These are phyloP conservation scores for Discostella stelligera DNA, from an alignment of 352 stramenopile species.

Conservation along the genomic window DNA sequence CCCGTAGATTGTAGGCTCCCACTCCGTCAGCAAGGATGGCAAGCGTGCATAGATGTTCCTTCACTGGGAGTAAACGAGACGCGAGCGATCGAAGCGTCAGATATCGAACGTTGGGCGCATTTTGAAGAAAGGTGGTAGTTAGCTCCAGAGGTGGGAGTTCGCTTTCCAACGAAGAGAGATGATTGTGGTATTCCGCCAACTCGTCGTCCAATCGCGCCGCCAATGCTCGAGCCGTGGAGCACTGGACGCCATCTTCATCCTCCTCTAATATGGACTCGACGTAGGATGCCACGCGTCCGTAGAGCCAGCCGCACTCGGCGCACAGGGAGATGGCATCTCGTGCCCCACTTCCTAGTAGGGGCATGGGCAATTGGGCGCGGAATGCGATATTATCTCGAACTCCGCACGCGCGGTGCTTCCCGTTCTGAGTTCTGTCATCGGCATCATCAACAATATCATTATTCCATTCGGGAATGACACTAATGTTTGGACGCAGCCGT, in stretches of 20 bases:
- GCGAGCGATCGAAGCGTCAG: constrained; percentile 60
- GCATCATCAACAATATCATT: neutral
- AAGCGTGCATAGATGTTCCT: constrained; percentile 52
- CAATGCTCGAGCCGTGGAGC: constrained; percentile 52
- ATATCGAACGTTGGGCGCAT: constrained; percentile 1
- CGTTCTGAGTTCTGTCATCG: neutral
- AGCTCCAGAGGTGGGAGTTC: constrained; percentile 29
- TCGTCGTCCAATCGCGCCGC: constrained; percentile 53
- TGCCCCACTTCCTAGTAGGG: constrained; percentile 54
- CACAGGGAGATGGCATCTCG: constrained; percentile 66
- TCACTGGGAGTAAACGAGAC: constrained; percentile 46
- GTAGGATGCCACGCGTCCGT: constrained; percentile 54
- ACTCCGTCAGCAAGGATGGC: constrained; percentile 67
- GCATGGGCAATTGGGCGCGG: neutral
- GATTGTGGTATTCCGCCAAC: constrained; percentile 59
- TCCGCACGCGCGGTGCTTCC: no score
- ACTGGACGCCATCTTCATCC: constrained; percentile 25
- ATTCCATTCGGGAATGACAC: constrained; percentile 18
- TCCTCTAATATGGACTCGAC: constrained; percentile 50
- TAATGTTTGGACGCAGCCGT: constrained; percentile 5
- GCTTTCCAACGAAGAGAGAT: constrained; percentile 56
- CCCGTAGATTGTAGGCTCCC: constrained; percentile 36
- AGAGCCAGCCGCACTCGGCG: constrained; percentile 70
- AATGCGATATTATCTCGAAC: constrained; percentile 25
- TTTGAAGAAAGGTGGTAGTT: neutral